phyloP scores from a whole-genome alignment of 805 yeast genomes.

The Candida schatavii region DNA sequence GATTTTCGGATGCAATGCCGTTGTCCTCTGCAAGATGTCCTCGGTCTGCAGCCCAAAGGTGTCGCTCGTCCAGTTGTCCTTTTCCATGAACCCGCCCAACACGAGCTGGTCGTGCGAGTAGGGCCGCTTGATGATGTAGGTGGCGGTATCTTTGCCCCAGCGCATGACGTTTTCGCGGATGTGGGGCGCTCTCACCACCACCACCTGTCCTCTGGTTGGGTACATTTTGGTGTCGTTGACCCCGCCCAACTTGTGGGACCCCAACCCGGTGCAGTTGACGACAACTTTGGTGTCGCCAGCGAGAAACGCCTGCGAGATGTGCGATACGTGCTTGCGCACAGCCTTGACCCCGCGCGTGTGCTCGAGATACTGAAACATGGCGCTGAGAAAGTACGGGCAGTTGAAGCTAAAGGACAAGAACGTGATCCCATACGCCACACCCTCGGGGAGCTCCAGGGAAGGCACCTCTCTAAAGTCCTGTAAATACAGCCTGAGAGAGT shows the following conservation, averaged over 20 bases:
- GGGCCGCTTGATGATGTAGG: conserved; percentile 74
- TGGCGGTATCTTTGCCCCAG: conserved; percentile 59
- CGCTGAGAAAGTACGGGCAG: conserved; percentile 59
- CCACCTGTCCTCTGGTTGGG: conserved; percentile 81
- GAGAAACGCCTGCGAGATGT: conserved; percentile 54
- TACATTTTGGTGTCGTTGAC: conserved; percentile 59
- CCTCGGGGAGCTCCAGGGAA: conserved; percentile 43
- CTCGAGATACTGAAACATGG: conserved; percentile 44
- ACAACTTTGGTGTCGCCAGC: conserved; percentile 39
- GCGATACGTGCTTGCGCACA: conserved; percentile 43
- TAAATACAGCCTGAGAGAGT: conserved; percentile 47
- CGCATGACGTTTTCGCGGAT: conserved; percentile 54
- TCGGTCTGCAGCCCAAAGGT: conserved; percentile 56
- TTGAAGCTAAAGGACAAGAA: conserved; percentile 69
- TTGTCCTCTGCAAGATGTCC: conserved; percentile 60
- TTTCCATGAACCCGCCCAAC: conserved; percentile 73
- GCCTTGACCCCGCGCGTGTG: conserved; percentile 49
- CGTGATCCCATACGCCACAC: conserved; percentile 53
- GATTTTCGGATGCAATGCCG: conserved; percentile 50
- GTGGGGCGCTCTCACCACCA: conserved; percentile 69
- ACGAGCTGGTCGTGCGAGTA: conserved; percentile 62
- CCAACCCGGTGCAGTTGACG: conserved; percentile 77
- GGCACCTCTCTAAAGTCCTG: conserved; percentile 42
- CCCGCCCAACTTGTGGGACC: conserved; percentile 63
- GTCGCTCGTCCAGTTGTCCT: conserved; percentile 59